These are phyloP conservation scores for Castanea sativa DNA, from an alignment of 306 rosid genomes.

Conservation along the genomic window DNA sequence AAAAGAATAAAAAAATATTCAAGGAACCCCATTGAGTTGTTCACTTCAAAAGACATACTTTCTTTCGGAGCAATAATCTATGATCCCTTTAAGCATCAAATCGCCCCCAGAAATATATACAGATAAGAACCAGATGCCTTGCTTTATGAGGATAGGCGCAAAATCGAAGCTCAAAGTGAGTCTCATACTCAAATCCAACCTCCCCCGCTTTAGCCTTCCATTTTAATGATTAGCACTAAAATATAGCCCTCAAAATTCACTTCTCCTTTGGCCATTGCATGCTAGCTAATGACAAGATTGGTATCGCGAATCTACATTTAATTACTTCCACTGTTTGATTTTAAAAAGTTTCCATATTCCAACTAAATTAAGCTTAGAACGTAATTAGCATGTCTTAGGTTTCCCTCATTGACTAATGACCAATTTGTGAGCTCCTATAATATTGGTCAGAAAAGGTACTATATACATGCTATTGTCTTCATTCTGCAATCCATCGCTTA, in stretches of 20 bases:
- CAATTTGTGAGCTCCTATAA: constrained; percentile 4
- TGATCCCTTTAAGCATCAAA: constrained; percentile 43
- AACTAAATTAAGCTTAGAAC: constrained; percentile 1
- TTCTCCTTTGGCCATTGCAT: neutral
- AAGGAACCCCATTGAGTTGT: constrained; percentile 29
- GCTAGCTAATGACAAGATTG: neutral
- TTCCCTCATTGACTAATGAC: constrained; percentile 31
- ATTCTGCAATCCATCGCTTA: constrained; percentile 24
- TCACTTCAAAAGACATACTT: constrained; percentile 29
- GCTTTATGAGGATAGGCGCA: constrained; percentile 39
- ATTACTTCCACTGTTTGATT: neutral
- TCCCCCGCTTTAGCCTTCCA: constrained; percentile 20
- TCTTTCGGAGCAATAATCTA: constrained; percentile 29
- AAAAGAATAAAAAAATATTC: constrained; percentile 25
- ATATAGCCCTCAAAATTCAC: neutral
- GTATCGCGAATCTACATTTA: neutral
- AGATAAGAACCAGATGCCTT: constrained; percentile 48
- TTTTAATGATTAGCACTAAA: constrained; percentile 3
- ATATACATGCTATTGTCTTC: constrained; percentile 23
- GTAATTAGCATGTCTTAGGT: constrained; percentile 11
- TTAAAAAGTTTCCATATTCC: constrained; percentile 21
- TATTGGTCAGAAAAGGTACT: constrained; percentile 37
- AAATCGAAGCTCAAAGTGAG: constrained; percentile 28
- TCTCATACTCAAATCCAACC: constrained; percentile 22
- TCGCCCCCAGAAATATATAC: constrained; percentile 31